Conservation (phyloP, 352 stramenopile species). For the Pythium coloratum region DNA sequence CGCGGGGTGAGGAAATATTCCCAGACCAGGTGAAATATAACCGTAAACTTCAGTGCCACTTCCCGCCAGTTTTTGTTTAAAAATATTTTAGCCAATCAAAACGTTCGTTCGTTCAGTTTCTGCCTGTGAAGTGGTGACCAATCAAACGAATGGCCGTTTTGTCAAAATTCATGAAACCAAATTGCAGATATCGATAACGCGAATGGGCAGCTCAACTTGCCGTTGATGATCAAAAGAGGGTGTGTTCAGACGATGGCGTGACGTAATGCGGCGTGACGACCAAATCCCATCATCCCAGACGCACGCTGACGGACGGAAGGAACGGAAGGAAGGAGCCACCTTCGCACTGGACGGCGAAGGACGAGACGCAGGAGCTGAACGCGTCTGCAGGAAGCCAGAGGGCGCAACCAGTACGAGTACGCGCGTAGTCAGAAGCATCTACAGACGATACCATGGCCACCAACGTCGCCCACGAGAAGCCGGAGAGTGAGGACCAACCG, state of each 20-base stretch:
- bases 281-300: constrained; percentile 4
- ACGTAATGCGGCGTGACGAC: constrained; percentile 10
- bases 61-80: constrained; percentile 13
- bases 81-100: constrained; percentile 10
- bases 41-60: neutral
- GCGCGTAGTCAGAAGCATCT: neutral
- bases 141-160: neutral
- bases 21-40: neutral
- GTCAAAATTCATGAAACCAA: constrained; percentile 1
- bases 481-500: constrained; percentile 60
- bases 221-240: constrained; percentile 14
- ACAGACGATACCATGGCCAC: constrained; percentile 46
- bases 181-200: neutral
- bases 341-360: constrained; percentile 20
- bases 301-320: constrained; percentile 2
- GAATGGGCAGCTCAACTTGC: neutral
- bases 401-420: neutral
- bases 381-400: constrained; percentile 3
- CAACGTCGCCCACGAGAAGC: constrained; percentile 78
- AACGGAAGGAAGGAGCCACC: constrained; percentile 22
- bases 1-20: constrained; percentile 2
- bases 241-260: neutral
- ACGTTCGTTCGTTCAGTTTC: neutral
- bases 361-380: constrained; percentile 9
- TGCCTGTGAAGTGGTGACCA: neutral